These are phyloP conservation scores for Ceratocystis eucalypticola DNA, from an alignment of 2,329 filamentous ascomycete species.

Conservation along the genomic window DNA sequence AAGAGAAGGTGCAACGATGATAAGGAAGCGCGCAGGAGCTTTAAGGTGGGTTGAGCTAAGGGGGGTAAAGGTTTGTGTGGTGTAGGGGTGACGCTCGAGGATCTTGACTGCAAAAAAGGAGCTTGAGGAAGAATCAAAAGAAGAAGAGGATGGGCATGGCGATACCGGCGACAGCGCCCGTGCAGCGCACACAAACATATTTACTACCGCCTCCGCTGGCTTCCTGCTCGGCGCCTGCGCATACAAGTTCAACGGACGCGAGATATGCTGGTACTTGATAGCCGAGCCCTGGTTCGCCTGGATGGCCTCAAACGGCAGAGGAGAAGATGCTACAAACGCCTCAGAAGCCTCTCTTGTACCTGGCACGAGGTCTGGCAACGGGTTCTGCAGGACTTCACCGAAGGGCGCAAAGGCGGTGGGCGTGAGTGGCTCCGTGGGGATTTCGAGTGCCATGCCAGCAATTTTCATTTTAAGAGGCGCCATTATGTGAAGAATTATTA, in stretches of 20 bases:
- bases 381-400: constrained; percentile 70
- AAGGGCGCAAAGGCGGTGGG: constrained; percentile 59
- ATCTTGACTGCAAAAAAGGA: constrained; percentile 49
- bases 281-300: constrained; percentile 77
- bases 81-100: constrained; percentile 85
- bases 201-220: constrained; percentile 53
- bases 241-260: constrained; percentile 60
- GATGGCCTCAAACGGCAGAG: constrained; percentile 36
- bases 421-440: constrained; percentile 54
- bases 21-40: constrained; percentile 49
- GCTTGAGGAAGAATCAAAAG: constrained; percentile 7
- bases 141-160: background rate
- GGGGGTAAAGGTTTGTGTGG: constrained; percentile 84
- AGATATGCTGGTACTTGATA: constrained; percentile 71
- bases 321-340: constrained; percentile 5
- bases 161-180: constrained; percentile 22
- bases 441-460: background rate
- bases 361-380: constrained; percentile 38
- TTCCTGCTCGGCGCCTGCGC: constrained; percentile 45
- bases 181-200: constrained; percentile 68
- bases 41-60: constrained; percentile 31
- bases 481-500: background rate
- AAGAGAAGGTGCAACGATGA: constrained; percentile 75
- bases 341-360: constrained; percentile 15
- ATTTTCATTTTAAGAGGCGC: constrained; percentile 2